A percentile compares a stretch with the other conserved stretches of the same genome.
Conservation (phyloP, 768 basidiomycete species). For the Phylloporus arenicola region DNA sequence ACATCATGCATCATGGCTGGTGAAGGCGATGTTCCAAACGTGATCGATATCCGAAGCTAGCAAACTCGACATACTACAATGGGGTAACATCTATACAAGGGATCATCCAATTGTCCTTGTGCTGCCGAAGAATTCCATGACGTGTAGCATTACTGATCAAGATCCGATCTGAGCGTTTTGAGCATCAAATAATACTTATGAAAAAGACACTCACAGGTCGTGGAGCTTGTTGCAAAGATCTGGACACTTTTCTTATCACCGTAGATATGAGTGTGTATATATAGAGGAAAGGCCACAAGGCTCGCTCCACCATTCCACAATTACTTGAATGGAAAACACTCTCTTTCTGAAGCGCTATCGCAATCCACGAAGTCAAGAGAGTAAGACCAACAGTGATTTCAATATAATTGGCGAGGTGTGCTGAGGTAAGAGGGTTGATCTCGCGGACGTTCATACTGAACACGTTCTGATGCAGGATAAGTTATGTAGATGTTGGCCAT, state of each 20-base stretch:
- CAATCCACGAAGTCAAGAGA: constrained; percentile 48
- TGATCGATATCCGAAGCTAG: neutral
- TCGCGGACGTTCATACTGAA: constrained; percentile 29
- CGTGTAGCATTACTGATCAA: neutral
- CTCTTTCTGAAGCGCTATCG: constrained; percentile 44
- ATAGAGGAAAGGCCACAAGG: constrained; percentile 20
- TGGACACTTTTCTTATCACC: neutral
- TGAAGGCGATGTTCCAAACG: neutral
- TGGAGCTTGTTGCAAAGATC: neutral
- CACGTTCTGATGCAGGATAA: constrained; percentile 26
- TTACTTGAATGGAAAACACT: constrained; percentile 12
- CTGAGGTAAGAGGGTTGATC: constrained; percentile 24
- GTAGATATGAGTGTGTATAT: constrained; percentile 1
- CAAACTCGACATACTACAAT: constrained; percentile 2
- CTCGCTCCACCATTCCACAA: constrained; percentile 1
- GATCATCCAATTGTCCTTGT: neutral
- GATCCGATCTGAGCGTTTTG: constrained; percentile 1
- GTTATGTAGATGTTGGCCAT: neutral
- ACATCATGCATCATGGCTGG: too few species aligned
- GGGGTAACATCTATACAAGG: neutral
- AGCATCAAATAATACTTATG: neutral
- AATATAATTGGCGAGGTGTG: constrained; percentile 34
- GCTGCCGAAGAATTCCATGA: neutral
- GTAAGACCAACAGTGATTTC: constrained; percentile 45
- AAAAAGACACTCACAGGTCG: constrained; percentile 6